Base-by-base conservation (phyloP, 2,329 filamentous ascomycete species). In the Mycosphaerella arachidis region DNA sequence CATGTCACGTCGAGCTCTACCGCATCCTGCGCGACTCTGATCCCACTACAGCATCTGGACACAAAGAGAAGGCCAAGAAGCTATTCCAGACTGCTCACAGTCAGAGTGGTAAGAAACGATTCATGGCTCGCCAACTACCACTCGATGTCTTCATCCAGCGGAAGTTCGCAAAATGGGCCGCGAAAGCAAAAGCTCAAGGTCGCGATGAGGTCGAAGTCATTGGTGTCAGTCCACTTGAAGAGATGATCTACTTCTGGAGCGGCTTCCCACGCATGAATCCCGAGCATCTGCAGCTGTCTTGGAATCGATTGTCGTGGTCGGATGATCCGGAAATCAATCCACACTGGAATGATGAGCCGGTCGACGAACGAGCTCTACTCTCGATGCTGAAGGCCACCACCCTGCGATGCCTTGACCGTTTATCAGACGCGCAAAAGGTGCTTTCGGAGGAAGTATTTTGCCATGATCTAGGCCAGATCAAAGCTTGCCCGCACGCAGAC, bases 211-310 rank as follows among this genome's bases (percentile, higher is more conserved):
- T 89, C 1, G 93, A 97, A 67, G 92, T 89, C 0, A 81, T 95
- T 8, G 92, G 92, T 0, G 81, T 90, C 3, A 89, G 87, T 61
- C 94, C 94, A 0, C 79, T 91, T 0, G 85, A 92, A 69, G 94
- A 97, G 77, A 96, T 97, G 89, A 87, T 89, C 12, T 96, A 93
- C 73, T 86, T 97, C 68, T 97, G 92, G 92, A 92, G 91, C 70
- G 93, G 92, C 0, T 86, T 85, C 67, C 93, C 90, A 75, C 86
- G 91, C 57, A 95, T 96, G 90, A 79, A 83, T 1, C 68, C 76
- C 0, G 76, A 77, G 0, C 84, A 93, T 61, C 78, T 96, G 13
- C 78, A 88, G 52, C 76, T 79, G 46, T 90, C 86, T 0, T 72
- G 91, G 40, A 75, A 72, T 0, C 82, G 82, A n/a, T 76, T 96